Evolutionary conservation across 2,329 filamentous ascomycete genomes (phyloP), one percentile per base, ranked within the genome.

Genomic region (Aspergillus amoenus): DNA sequence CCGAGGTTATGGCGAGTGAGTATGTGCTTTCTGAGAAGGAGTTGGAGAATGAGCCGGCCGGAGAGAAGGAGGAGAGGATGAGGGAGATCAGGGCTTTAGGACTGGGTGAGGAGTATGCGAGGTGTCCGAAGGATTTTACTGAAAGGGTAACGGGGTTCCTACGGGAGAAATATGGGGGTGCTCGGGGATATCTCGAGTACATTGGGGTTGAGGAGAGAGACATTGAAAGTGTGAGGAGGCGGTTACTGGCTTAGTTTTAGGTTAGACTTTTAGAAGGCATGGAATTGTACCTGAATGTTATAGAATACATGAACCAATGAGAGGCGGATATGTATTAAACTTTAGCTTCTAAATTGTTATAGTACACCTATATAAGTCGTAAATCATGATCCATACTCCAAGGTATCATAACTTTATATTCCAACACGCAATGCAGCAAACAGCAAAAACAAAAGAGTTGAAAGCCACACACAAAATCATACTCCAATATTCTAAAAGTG

Each of bases 81-180:
- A 75, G 78, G 47, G 90, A 95, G 73, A 88, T 95, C 53, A 71
- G 76, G 4, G 80, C 82, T 46, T 84, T 94, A 63, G 91, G 91
- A 0, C 75, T 96, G 50, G 82, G 85, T 0, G 85, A 88, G n/a
- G 84, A 86, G 3, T 96, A 91, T 79, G 88, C 84, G 0, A 79
- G 81, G 21, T 90, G 88, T 64, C 83, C 86, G 3, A 71, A 75
- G 4, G 82, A 84, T 3, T 87, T 93, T 76, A 85, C 91, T n/a
- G 64, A 70, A 15, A 78, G 77, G 11, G 80, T 92, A 4, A 72
- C 79, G 27, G 69, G 65, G 15, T 85, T 90, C 69, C 72, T 96
- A 5, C 68, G 82, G 2, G 71, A 77, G 3, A 80, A 75, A 52
- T 89, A 91, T 71, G 89, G 89, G 1, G 86, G 89, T 2, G 76